Percentiles rank a stretch among this genome's conserved stretches.
Conservation (phyloP, 83 land plant genomes). For the Picea abies region DNA sequence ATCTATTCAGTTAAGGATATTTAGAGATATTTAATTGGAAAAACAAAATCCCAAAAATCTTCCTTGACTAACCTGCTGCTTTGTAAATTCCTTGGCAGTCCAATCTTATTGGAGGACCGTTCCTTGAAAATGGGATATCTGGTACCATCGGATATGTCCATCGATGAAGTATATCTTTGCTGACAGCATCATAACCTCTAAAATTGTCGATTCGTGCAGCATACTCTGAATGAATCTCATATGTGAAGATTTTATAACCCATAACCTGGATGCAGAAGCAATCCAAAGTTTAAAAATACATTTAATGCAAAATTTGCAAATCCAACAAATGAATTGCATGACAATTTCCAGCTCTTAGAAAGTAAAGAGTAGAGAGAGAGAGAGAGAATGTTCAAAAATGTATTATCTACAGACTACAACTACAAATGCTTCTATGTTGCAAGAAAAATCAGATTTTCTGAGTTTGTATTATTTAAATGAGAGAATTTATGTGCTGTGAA, state of each 20-base stretch:
- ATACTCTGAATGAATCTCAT: constrained; percentile 83
- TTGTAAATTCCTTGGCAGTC: constrained; percentile 77
- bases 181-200: constrained; percentile 85
- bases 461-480: too few species aligned
- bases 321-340: constrained; percentile 10
- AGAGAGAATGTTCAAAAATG: too few species aligned
- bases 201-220: constrained; percentile 91
- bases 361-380: too few species aligned
- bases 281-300: not conserved
- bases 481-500: too few species aligned
- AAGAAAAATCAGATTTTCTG: too few species aligned
- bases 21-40: not conserved
- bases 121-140: constrained; percentile 68
- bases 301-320: not conserved
- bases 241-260: constrained; percentile 92
- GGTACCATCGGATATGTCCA: constrained; percentile 97
- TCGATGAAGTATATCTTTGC: constrained; percentile 93
- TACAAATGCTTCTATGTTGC: too few species aligned
- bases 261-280: constrained; percentile 61
- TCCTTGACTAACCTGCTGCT: constrained; percentile 45
- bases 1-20: not conserved
- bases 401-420: too few species aligned
- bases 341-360: not conserved
- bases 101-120: constrained; percentile 37
- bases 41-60: constrained; percentile 6